Evolutionary conservation across 345 rosid genomes (phyloP).

Genomic region (Eucalyptus cloeziana): DNA sequence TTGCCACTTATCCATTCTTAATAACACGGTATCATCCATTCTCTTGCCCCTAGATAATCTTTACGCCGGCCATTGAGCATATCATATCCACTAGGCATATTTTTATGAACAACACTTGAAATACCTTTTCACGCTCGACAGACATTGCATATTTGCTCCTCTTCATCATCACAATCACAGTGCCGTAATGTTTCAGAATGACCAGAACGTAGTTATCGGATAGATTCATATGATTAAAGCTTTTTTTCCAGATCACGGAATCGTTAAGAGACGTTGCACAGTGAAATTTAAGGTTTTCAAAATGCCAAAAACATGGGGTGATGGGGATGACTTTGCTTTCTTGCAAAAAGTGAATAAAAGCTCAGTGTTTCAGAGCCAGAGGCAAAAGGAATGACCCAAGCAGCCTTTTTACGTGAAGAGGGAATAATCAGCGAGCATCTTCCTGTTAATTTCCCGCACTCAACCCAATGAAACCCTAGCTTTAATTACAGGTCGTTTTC

Average conservation of each 20-base stretch:
- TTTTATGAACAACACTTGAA: background rate
- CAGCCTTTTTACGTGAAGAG: background rate
- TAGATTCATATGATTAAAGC: background rate
- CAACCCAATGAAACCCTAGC: background rate
- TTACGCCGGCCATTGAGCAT: background rate
- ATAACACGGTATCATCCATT: background rate
- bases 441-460: background rate
- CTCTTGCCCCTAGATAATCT: background rate
- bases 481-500: background rate
- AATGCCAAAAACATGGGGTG: background rate
- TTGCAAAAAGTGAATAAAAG: background rate
- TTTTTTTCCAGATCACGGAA: background rate
- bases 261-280: background rate
- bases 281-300: background rate
- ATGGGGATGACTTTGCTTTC: background rate
- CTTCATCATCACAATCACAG: background rate
- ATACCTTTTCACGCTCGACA: background rate
- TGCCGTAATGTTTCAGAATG: background rate
- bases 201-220: background rate
- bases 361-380: background rate
- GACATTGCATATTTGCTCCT: background rate
- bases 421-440: background rate
- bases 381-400: background rate
- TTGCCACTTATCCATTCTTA: background rate
- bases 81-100: fast-evolving